These are phyloP conservation scores for Ascochyta pisi DNA, from an alignment of 2,329 filamentous ascomycete species.

Conservation along the genomic window DNA sequence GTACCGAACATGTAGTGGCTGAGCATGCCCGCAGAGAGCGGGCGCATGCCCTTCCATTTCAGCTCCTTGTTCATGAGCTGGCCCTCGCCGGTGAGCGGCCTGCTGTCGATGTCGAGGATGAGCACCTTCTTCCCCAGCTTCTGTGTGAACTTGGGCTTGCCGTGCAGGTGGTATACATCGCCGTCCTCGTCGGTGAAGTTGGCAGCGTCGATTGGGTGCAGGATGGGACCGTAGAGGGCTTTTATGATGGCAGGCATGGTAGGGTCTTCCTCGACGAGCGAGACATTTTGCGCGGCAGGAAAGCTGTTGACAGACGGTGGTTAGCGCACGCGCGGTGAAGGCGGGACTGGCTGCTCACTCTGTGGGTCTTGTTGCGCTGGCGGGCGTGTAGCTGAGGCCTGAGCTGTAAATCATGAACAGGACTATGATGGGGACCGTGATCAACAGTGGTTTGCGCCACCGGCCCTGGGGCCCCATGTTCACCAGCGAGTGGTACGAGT, in stretches of 20 bases:
- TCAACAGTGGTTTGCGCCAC: slow-evolving; percentile 44
- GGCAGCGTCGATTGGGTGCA: slow-evolving; percentile 44
- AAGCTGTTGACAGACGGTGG: slow-evolving; percentile 26
- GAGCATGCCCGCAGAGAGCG: slow-evolving; percentile 48
- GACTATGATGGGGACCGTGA: slow-evolving; percentile 41
- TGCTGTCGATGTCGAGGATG: slow-evolving; percentile 49
- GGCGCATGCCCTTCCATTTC: slow-evolving; percentile 48
- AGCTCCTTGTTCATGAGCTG: slow-evolving; percentile 47
- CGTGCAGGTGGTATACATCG: slow-evolving; percentile 39
- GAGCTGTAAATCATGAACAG: slow-evolving; percentile 42
- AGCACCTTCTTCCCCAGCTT: slow-evolving; percentile 48
- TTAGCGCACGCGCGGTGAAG: not conserved
- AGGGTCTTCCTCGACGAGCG: slow-evolving; percentile 35
- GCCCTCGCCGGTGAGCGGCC: slow-evolving; percentile 42
- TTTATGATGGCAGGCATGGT: slow-evolving; percentile 49
- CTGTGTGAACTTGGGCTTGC: slow-evolving; percentile 42
- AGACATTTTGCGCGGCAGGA: slow-evolving; percentile 33
- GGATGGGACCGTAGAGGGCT: slow-evolving; percentile 45
- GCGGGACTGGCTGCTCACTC: slow-evolving; percentile 27
- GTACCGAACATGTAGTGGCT: slow-evolving; percentile 50
- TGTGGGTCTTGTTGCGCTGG: slow-evolving; percentile 22
- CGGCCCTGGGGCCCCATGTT: slow-evolving; percentile 45
- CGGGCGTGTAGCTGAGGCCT: slow-evolving; percentile 32
- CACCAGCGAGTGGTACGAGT: slow-evolving; percentile 40
- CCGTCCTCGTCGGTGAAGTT: slow-evolving; percentile 51